Percentiles rank a stretch among this genome's conserved stretches.
phyloP scores from a whole-genome alignment of 2,329 filamentous ascomycete genomes.

The Alternaria gaisen region DNA sequence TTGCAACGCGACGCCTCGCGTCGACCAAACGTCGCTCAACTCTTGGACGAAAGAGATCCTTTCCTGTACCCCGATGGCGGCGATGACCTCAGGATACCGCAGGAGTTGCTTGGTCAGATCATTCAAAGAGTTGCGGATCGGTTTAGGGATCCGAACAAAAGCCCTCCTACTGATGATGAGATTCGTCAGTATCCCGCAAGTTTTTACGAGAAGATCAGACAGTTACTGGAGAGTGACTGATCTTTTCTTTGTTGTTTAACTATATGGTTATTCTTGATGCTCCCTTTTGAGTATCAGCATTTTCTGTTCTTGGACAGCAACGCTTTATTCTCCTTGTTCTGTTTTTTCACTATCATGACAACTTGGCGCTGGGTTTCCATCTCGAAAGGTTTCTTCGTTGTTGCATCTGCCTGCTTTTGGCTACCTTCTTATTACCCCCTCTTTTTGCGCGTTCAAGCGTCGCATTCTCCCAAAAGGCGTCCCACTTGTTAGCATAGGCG shows the following conservation, averaged over 20 bases:
- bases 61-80: conserved; percentile 67
- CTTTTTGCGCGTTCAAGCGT: conserved; percentile 13
- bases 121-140: conserved; percentile 68
- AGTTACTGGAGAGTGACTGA: conserved; percentile 47
- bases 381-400: background rate
- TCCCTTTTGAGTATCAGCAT: background rate
- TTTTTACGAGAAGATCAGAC: conserved; percentile 59
- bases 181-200: conserved; percentile 56
- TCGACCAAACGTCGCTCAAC: conserved; percentile 65
- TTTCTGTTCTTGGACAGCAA: background rate
- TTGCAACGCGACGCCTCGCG: conserved; percentile 66
- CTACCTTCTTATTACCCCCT: background rate
- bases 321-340: background rate
- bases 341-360: conserved; percentile 9
- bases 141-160: conserved; percentile 61
- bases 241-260: background rate
- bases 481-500: background rate
- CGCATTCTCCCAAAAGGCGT: background rate
- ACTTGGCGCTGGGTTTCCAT: background rate
- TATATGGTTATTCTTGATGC: background rate
- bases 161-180: conserved; percentile 66
- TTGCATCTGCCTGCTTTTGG: background rate
- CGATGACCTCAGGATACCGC: conserved; percentile 58
- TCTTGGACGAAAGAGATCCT: conserved; percentile 64
- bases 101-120: conserved; percentile 68